Percentiles rank a stretch among this genome's conserved stretches.
These are phyloP conservation scores for Lactarius hengduanensis DNA, from an alignment of 768 basidiomycete genomes.

Conservation along the genomic window DNA sequence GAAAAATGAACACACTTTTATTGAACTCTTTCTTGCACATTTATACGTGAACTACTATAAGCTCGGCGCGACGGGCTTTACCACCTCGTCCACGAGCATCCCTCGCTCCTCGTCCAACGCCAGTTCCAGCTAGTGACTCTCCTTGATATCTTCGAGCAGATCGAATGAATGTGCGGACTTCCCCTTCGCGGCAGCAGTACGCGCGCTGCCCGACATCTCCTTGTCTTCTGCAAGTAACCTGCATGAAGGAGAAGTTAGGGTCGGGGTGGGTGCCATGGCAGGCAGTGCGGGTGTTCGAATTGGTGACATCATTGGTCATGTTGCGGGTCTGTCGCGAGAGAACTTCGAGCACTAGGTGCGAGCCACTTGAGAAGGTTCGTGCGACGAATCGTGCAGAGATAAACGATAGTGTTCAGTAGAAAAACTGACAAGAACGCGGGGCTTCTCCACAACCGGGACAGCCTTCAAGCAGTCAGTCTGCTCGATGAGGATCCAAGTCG, in stretches of 20 bases:
- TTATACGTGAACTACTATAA: constrained; percentile 70
- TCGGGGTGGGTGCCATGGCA: no score
- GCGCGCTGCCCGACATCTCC: constrained; percentile 37
- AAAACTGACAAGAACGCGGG: no score
- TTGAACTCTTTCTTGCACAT: constrained; percentile 81
- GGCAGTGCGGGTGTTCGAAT: no score
- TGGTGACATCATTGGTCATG: no score
- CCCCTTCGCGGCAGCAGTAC: constrained; percentile 68
- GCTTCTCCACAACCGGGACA: no score
- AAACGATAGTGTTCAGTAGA: no score
- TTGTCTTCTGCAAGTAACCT: constrained; percentile 51
- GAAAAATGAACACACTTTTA: constrained; percentile 55
- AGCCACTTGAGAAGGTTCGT: no score
- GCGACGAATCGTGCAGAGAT: no score
- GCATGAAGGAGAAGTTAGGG: constrained; percentile 16
- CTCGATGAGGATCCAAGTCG: no score
- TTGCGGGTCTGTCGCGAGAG: no score
- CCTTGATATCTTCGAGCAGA: constrained; percentile 72
- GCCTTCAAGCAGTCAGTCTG: no score
- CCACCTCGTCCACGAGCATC: constrained; percentile 67
- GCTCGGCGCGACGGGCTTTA: constrained; percentile 72
- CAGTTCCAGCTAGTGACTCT: constrained; percentile 65
- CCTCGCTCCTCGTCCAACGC: constrained; percentile 70
- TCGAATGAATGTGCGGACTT: constrained; percentile 83
- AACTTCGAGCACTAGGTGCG: no score